Percentiles rank a stretch among this genome's conserved stretches.
Evolutionary conservation across 768 basidiomycete genomes (phyloP).

Genomic region (Phylloporus arenicola): DNA sequence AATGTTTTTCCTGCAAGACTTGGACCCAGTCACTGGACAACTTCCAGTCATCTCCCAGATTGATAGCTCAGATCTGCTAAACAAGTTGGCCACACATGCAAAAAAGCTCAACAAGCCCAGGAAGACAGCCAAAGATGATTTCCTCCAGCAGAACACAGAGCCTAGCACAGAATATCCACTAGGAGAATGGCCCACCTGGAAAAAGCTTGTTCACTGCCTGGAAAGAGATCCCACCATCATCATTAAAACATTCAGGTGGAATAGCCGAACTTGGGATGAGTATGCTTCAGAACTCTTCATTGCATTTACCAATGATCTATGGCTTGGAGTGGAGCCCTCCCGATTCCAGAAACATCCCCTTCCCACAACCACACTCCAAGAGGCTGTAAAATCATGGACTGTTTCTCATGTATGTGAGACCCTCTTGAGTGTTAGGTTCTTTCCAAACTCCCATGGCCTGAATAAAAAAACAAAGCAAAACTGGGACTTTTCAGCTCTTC

Average conservation of each 20-base stretch:
- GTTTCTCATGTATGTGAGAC: background rate
- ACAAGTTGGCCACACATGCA: background rate
- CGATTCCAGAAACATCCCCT: background rate
- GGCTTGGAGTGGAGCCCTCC: background rate
- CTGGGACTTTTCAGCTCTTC: constrained; percentile 2
- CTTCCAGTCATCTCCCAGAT: background rate
- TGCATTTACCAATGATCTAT: constrained; percentile 3
- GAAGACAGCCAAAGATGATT: too few species aligned
- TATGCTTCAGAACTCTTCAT: constrained; percentile 1
- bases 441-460: constrained; percentile 5
- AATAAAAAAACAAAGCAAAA: background rate
- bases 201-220: background rate
- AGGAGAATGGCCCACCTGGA: constrained; percentile 4
- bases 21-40: constrained; percentile 4
- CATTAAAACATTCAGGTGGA: background rate
- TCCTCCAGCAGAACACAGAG: background rate
- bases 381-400: constrained; percentile 3
- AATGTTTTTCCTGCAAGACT: constrained; percentile 7
- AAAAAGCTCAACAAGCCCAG: background rate
- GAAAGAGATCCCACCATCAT: background rate
- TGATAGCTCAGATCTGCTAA: background rate
- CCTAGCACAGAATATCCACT: constrained; percentile 2
- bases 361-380: background rate
- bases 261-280: background rate
- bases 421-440: constrained; percentile 2